phyloP scores from a whole-genome alignment of 345 rosid genomes.

The Cardamine chenopodiifolia region DNA sequence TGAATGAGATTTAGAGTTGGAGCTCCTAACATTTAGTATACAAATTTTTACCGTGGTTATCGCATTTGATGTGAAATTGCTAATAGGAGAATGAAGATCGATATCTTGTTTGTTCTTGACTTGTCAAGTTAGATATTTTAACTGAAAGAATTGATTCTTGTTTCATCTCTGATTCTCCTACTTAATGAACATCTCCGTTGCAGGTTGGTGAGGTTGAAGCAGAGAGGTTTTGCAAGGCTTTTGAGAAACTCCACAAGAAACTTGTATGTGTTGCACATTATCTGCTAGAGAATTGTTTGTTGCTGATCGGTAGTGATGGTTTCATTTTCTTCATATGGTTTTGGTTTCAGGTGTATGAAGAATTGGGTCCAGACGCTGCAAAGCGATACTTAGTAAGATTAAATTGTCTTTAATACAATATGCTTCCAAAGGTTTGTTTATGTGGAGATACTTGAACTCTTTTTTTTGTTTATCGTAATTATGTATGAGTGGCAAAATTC shows the following conservation, averaged over 20 bases:
- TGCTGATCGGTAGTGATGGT: neutral
- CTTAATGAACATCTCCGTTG: constrained; percentile 9
- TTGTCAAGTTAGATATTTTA: neutral
- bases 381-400: constrained; percentile 35
- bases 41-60: neutral
- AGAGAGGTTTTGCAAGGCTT: constrained; percentile 73
- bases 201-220: constrained; percentile 78
- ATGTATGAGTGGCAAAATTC: constrained; percentile 21
- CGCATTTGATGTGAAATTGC: neutral
- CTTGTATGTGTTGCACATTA: constrained; percentile 51
- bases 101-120: neutral
- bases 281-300: neutral
- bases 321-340: neutral
- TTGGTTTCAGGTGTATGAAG: constrained; percentile 65
- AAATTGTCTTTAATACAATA: constrained; percentile 14
- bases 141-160: constrained; percentile 6
- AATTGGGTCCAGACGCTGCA: constrained; percentile 65
- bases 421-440: constrained; percentile 20
- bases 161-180: constrained; percentile 19
- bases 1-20: constrained; percentile 1
- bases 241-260: constrained; percentile 73
- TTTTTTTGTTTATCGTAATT: constrained; percentile 18
- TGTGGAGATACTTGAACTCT: constrained; percentile 10
- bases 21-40: neutral
- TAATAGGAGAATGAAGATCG: neutral